Base-by-base conservation (phyloP, 2,329 filamentous ascomycete genomes). In the Verticillium tricorpus region DNA sequence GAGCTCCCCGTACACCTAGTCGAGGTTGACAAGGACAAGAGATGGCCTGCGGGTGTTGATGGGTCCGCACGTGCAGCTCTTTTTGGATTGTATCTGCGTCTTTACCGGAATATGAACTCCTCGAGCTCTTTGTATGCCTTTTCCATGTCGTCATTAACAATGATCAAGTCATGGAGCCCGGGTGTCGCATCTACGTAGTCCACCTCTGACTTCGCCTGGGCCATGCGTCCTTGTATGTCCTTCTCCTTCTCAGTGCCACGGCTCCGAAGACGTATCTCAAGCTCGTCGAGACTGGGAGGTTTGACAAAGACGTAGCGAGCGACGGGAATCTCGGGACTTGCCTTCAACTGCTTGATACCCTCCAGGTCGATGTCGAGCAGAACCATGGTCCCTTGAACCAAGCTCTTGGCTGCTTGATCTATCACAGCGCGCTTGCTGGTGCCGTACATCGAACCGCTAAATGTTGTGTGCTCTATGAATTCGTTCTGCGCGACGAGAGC, bases 301-400 rank as follows among this genome's bases (percentile, higher is more conserved):
- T 90, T 85, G 64, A 97, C 84, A 76, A 97, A 97, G 67, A 96
- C 78, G 78, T 91, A 97, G 60, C 91, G 87, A 8, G 92, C 91
- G 61, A 87, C 83, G 9, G 39, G n/a, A 65, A 93, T 84, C 52
- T 65, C 62, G 14, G 67, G 7, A 8, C 89, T 90, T 65, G 85
- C 83, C 75, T 93, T 92, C 71, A 97, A 90, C 78, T 97, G 93
- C 80, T 97, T 97, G 62, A 97, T 92, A 64, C 93, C 93, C 85
- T 97, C 93, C 92, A 97, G 97, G 82, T 97, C 94, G 72, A 97
- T 97, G 75, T 98, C 94, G 68, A 97, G 80, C 57, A 97, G 87
- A 64, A 93, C 93, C 52, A 93, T 86, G 70, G 82, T 83, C n/a
- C 88, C 89, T 45, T 45, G 17, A 8, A n/a, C 4, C 15, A 45